Conservation (phyloP, 495 filamentous ascomycete species). For the Opeltia flavorubescens region DNA sequence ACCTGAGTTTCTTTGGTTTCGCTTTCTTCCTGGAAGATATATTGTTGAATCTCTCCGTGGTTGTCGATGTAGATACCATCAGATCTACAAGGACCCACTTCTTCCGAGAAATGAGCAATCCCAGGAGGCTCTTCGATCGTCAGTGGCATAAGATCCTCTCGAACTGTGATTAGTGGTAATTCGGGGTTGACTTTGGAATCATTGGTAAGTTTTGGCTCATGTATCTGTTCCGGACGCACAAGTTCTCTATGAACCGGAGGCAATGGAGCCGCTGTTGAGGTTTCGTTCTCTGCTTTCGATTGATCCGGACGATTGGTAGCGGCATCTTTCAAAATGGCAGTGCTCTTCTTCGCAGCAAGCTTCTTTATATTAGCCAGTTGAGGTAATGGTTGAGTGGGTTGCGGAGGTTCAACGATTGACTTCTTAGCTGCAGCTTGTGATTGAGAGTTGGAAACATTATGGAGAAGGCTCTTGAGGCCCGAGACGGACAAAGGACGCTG, state of each 20-base stretch:
- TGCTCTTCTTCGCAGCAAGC: slow-evolving; percentile 42
- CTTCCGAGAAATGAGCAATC: slow-evolving; percentile 4
- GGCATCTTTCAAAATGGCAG: slow-evolving; percentile 50
- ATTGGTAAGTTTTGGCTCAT: no score
- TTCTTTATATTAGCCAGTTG: slow-evolving; percentile 27
- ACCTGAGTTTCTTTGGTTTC: slow-evolving; percentile 5
- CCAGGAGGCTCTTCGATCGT: background rate
- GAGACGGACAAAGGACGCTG: slow-evolving; percentile 46
- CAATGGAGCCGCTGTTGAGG: background rate
- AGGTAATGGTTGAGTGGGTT: slow-evolving; percentile 16
- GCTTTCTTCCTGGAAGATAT: slow-evolving; percentile 8
- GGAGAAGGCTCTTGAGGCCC: slow-evolving; percentile 30
- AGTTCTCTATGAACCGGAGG: slow-evolving; percentile 8
- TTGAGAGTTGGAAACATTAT: slow-evolving; percentile 24
- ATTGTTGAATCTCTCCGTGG: slow-evolving; percentile 10
- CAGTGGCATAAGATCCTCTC: no score
- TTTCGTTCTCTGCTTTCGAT: background rate
- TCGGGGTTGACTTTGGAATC: no score
- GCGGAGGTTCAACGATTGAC: slow-evolving; percentile 18
- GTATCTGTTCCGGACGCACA: no score
- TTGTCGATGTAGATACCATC: slow-evolving; percentile 20
- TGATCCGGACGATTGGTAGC: slow-evolving; percentile 14
- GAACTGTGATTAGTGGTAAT: no score
- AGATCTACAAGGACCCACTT: slow-evolving; percentile 8
- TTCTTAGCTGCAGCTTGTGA: slow-evolving; percentile 25